Evolutionary conservation across 2,329 filamentous ascomycete genomes (phyloP), one percentile per base, ranked within the genome.

Genomic region (Aspergillus sp.): DNA sequence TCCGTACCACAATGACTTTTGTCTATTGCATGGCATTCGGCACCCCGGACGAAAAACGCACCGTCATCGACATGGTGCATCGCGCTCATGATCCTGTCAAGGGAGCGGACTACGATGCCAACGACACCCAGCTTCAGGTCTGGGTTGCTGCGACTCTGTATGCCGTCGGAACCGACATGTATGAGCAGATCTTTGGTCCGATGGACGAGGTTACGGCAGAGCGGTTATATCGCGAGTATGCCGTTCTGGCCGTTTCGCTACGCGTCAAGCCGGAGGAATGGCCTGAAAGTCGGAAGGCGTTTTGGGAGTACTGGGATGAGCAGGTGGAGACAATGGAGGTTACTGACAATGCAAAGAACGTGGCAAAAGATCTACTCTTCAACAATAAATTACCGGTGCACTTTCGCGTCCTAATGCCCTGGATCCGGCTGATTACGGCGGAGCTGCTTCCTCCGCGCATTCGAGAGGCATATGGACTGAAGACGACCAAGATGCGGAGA

Each of bases 81-180:
- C 63, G 64, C 12, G 73, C 72, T 10, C 75, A 78, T 59, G 60
- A 66, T 6, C 46, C 63, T 3, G 71, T 78, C 29, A 69, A 68
- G n/a, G 75, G 75, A 2, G 56, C 64, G 4, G 60, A 61, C 16
- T 77, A 77, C 61, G 65, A 67, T 32, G 76, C 76, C 52, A 69
- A 77, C 53, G 75, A 78, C 57, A 69, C 73, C 4, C 62, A 67
- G 31, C 70, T 78, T 10, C 77, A 78, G 60, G 69, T 75, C 50
- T 78, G 75, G 77, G 75, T 78, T 12, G 75, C 76, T 0, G 72
- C 76, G 1, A 78, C 77, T 2, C 66, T 78, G 6, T 78, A 78
- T 55, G 76, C 73, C 6, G 69, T 73, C 1, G 67, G 69, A 6
- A 65, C 74, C 45, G 69, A 73, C 39, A 60, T 78, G 14, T 76